phyloP scores from a whole-genome alignment of 495 filamentous ascomycete species.

The Hypoxylon perforatum region DNA sequence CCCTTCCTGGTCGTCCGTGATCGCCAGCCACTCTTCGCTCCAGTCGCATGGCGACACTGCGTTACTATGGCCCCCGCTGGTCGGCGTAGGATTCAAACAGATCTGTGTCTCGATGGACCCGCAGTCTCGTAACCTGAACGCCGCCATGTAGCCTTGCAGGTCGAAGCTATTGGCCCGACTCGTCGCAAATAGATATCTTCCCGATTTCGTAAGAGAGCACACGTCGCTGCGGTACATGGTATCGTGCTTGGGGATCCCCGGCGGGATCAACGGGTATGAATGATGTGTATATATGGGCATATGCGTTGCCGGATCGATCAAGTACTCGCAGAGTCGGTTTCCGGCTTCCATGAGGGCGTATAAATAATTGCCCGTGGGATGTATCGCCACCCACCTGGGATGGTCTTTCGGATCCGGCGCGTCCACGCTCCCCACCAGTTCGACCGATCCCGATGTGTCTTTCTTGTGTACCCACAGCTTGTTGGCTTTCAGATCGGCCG shows the following conservation, averaged over 20 bases:
- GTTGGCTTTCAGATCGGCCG: slow-evolving; percentile 84
- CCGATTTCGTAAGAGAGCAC: slow-evolving; percentile 71
- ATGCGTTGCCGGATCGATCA: slow-evolving; percentile 78
- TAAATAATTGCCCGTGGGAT: slow-evolving; percentile 77
- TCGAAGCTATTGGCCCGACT: slow-evolving; percentile 78
- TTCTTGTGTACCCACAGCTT: slow-evolving; percentile 89
- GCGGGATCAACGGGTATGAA: slow-evolving; percentile 79
- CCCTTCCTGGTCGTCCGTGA: slow-evolving; percentile 86
- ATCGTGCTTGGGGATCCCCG: slow-evolving; percentile 64
- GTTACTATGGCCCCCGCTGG: slow-evolving; percentile 86
- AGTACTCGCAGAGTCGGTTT: slow-evolving; percentile 81
- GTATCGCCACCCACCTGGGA: slow-evolving; percentile 86
- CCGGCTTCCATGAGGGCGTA: slow-evolving; percentile 89
- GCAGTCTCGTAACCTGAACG: slow-evolving; percentile 74
- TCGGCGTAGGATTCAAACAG: slow-evolving; percentile 83
- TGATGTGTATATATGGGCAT: slow-evolving; percentile 85
- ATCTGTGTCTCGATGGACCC: slow-evolving; percentile 81
- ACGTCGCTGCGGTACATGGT: slow-evolving; percentile 82
- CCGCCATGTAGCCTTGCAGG: slow-evolving; percentile 82
- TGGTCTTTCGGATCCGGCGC: slow-evolving; percentile 78
- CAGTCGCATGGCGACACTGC: slow-evolving; percentile 82
- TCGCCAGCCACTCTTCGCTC: slow-evolving; percentile 84
- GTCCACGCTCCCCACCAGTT: slow-evolving; percentile 73
- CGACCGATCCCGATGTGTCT: slow-evolving; percentile 69
- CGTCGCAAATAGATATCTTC: slow-evolving; percentile 82